These are phyloP conservation scores for Neurospora sublineolata DNA, from an alignment of 495 filamentous ascomycete genomes.

Conservation along the genomic window DNA sequence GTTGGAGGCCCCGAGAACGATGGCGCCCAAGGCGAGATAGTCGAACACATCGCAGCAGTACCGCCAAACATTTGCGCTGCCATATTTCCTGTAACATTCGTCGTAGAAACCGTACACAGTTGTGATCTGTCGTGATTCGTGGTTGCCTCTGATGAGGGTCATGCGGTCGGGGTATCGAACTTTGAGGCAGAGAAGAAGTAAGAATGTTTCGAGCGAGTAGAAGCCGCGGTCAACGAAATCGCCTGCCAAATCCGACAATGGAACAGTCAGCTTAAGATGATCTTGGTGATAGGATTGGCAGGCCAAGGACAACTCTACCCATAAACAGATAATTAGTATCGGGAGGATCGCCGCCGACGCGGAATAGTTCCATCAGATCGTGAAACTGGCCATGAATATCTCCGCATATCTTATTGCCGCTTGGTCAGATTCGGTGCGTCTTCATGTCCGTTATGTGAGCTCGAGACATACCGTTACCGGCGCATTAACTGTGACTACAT, in stretches of 20 bases:
- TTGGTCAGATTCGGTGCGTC: not conserved
- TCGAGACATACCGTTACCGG: slow-evolving; percentile 63
- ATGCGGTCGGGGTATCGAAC: slow-evolving; percentile 97
- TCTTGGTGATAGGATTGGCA: not conserved
- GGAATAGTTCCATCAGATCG: slow-evolving; percentile 96
- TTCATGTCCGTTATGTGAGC: not conserved
- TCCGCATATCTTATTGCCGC: slow-evolving; percentile 63
- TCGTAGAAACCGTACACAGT: slow-evolving; percentile 99
- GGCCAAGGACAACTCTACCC: slow-evolving; percentile 37
- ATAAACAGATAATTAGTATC: slow-evolving; percentile 99
- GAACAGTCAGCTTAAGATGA: not conserved
- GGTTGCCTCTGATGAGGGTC: slow-evolving; percentile 91
- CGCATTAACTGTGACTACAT: slow-evolving; percentile 90
- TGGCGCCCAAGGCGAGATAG: slow-evolving; percentile 88
- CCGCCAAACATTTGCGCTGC: slow-evolving; percentile 93
- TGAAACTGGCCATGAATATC: slow-evolving; percentile 99
- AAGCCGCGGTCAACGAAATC: slow-evolving; percentile 98
- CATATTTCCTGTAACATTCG: slow-evolving; percentile 94
- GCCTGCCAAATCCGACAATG: slow-evolving; percentile 32
- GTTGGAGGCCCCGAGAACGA: slow-evolving; percentile 81
- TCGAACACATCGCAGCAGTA: slow-evolving; percentile 99
- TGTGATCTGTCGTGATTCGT: slow-evolving; percentile 95
- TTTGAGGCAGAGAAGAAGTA: slow-evolving; percentile 89
- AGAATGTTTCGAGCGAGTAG: slow-evolving; percentile 93
- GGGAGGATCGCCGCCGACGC: slow-evolving; percentile 87